Conservation (phyloP, 306 rosid genomes). For the Gynostemma pentaphyllum region DNA sequence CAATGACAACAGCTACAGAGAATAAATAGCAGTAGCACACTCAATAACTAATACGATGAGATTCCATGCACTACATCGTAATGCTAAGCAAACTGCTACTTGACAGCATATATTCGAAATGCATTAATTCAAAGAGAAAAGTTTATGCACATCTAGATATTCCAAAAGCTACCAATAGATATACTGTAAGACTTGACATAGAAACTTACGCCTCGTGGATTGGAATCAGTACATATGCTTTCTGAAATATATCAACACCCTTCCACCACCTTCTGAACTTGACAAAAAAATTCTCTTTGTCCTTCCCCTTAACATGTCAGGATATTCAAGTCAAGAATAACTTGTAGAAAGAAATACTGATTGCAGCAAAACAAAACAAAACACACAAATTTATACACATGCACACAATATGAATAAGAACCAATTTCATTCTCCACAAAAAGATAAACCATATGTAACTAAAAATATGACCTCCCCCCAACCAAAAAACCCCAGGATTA, state of each 20-base stretch:
- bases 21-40: background rate
- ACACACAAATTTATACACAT: background rate
- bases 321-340: slow-evolving; percentile 18
- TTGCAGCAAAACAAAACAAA: background rate
- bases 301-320: slow-evolving; percentile 39
- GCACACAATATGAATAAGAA: background rate
- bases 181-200: background rate
- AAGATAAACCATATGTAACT: background rate
- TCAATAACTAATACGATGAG: background rate
- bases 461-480: background rate
- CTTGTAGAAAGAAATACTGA: background rate
- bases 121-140: background rate
- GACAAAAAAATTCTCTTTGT: slow-evolving; percentile 37
- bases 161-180: no score
- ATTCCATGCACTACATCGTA: background rate
- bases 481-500: background rate
- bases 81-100: background rate
- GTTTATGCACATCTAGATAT: background rate
- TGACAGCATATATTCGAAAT: background rate
- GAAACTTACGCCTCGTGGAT: slow-evolving; percentile 69
- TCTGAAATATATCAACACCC: slow-evolving; percentile 81
- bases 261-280: slow-evolving; percentile 99
- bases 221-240: slow-evolving; percentile 82
- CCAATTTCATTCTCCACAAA: background rate
- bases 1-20: background rate